These are phyloP conservation scores for Luzula sylvatica DNA, from an alignment of 176 grass and related monocot species.

Conservation along the genomic window DNA sequence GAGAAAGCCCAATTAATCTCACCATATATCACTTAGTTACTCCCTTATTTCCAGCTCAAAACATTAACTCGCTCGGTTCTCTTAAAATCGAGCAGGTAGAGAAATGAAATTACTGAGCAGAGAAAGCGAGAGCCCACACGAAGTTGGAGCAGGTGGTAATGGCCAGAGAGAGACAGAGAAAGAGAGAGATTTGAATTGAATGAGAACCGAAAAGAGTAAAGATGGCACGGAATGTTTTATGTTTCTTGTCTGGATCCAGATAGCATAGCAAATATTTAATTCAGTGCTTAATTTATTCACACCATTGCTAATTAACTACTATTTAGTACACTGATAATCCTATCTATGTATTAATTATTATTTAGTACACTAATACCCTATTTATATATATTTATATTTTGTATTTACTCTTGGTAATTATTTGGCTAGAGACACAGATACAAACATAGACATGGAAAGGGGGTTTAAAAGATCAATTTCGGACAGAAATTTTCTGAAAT, in stretches of 20 bases:
- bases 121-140: constrained; percentile 5
- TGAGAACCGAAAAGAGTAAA: constrained; percentile 7
- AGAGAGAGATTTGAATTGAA: constrained; percentile 24
- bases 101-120: not conserved
- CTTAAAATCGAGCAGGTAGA: not conserved
- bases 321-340: too few species aligned
- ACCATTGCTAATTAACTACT: not conserved
- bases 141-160: constrained; percentile 18
- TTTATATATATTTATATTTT: too few species aligned
- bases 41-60: constrained; percentile 9
- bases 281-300: constrained; percentile 1
- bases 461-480: not conserved
- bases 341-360: too few species aligned
- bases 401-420: constrained; percentile 1
- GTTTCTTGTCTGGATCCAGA: not conserved
- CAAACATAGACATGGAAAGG: not conserved
- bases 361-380: too few species aligned
- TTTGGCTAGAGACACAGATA: not conserved
- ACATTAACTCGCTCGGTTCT: not conserved
- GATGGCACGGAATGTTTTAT: constrained; percentile 13
- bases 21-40: constrained; percentile 22
- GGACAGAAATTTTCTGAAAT: not conserved
- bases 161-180: not conserved
- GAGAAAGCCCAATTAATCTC: constrained; percentile 25
- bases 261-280: constrained; percentile 11